These are phyloP conservation scores for Nissolia schottii DNA, from an alignment of 306 rosid genomes.

Conservation along the genomic window DNA sequence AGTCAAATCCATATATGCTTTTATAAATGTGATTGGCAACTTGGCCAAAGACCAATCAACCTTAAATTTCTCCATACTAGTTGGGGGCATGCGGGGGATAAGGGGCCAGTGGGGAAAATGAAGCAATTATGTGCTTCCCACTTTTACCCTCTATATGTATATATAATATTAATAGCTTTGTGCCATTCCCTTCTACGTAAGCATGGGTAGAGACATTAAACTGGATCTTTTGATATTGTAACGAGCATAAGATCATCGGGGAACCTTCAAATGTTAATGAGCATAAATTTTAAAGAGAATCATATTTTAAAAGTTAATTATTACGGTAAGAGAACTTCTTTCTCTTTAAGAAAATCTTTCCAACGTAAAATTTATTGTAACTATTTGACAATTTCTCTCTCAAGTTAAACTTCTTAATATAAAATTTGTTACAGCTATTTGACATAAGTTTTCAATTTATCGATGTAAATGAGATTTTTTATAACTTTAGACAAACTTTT, in stretches of 20 bases:
- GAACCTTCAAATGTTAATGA: too few relatives aligned
- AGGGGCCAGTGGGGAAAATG: neutral
- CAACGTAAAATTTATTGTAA: too few relatives aligned
- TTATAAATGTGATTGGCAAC: constrained; percentile 18
- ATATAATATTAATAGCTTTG: neutral
- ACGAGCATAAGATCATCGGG: too few relatives aligned
- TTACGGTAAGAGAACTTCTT: too few relatives aligned
- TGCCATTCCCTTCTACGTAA: neutral
- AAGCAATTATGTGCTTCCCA: constrained; percentile 12
- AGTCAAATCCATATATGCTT: constrained; percentile 13
- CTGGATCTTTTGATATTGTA: neutral
- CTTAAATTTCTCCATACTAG: constrained; percentile 33
- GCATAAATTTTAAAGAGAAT: too few relatives aligned
- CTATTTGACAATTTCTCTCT: too few relatives aligned
- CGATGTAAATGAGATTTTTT: too few relatives aligned
- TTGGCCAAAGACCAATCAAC: constrained; percentile 25
- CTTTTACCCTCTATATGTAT: neutral
- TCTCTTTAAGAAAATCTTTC: too few relatives aligned
- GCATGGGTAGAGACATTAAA: neutral
- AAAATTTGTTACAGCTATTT: too few relatives aligned
- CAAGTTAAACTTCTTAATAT: too few relatives aligned
- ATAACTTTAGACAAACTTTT: too few relatives aligned
- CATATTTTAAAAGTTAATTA: too few relatives aligned
- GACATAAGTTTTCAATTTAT: neutral
- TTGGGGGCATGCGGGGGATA: constrained; percentile 31